phyloP scores from a whole-genome alignment of 1,139 yeast species.

The Saccharomyces hybrid region DNA sequence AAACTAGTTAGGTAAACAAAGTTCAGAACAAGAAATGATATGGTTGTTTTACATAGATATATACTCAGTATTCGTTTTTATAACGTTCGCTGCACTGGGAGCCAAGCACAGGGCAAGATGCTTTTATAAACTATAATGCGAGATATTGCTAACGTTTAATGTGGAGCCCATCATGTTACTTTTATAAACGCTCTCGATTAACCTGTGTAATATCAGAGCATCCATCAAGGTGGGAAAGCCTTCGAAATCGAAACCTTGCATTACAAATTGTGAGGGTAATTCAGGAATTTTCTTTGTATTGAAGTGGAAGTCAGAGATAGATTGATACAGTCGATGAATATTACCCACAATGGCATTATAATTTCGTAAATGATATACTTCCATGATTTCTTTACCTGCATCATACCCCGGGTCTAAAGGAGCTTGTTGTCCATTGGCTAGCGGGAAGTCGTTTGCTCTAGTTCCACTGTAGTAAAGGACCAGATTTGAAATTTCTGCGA shows the following conservation, averaged over 20 bases:
- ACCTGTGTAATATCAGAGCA: conserved; percentile 20
- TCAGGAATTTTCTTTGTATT: conserved; percentile 19
- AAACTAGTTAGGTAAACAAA: background rate
- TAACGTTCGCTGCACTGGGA: background rate
- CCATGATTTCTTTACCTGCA: conserved; percentile 23
- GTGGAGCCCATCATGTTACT: conserved; percentile 20
- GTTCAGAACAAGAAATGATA: background rate
- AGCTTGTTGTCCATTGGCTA: conserved; percentile 6
- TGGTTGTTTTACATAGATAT: background rate
- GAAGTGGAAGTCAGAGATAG: conserved; percentile 26
- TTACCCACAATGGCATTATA: conserved; percentile 27
- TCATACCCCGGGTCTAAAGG: conserved; percentile 8
- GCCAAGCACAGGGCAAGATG: background rate
- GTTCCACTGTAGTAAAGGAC: conserved; percentile 27
- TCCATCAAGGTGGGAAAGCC: conserved; percentile 28
- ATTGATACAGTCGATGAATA: conserved; percentile 25
- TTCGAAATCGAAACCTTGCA: conserved; percentile 24
- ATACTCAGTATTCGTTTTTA: background rate
- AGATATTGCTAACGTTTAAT: conserved; percentile 17
- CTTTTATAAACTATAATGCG: conserved; percentile 11
- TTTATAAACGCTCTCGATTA: conserved; percentile 22
- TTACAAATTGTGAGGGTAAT: conserved; percentile 17
- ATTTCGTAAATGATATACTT: conserved; percentile 26
- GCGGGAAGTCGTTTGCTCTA: conserved; percentile 13
- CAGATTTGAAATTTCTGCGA: conserved; percentile 26